Percentiles rank a stretch among this genome's conserved stretches.
These are phyloP conservation scores for Coemansia sp. DNA, from an alignment of 192 early-diverging fungal genomes.

Conservation along the genomic window DNA sequence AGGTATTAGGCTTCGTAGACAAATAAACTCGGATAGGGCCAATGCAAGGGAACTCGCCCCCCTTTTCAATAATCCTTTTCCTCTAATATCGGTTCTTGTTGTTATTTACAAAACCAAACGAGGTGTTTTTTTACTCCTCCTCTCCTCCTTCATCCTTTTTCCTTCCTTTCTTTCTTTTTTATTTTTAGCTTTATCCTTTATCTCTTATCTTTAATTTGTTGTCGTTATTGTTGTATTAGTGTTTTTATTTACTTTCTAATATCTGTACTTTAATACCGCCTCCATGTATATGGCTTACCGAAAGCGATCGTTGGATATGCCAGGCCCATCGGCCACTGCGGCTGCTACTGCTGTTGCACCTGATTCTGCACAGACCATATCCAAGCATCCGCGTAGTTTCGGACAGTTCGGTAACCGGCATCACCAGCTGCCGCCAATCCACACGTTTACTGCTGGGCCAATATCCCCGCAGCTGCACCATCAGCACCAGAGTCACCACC, in stretches of 20 bases:
- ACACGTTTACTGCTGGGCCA: neutral
- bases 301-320: constrained; percentile 51
- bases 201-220: neutral
- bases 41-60: constrained; percentile 9
- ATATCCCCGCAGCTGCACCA: neutral
- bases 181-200: too few relatives aligned
- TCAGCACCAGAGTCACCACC: neutral
- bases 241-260: constrained; percentile 9
- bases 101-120: neutral
- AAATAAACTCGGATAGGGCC: constrained; percentile 6
- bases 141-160: neutral
- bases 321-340: constrained; percentile 4
- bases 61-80: constrained; percentile 8
- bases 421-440: constrained; percentile 36
- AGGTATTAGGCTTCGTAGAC: neutral
- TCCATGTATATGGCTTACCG: constrained; percentile 53
- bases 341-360: constrained; percentile 14
- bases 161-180: too few relatives aligned
- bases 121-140: neutral
- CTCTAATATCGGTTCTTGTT: neutral
- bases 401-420: constrained; percentile 3
- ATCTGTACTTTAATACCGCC: neutral
- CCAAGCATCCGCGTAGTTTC: constrained; percentile 40
- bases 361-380: constrained; percentile 8
- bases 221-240: constrained; percentile 10